Conservation (phyloP, 768 basidiomycete genomes). For the Daedaleopsis sinensis region DNA sequence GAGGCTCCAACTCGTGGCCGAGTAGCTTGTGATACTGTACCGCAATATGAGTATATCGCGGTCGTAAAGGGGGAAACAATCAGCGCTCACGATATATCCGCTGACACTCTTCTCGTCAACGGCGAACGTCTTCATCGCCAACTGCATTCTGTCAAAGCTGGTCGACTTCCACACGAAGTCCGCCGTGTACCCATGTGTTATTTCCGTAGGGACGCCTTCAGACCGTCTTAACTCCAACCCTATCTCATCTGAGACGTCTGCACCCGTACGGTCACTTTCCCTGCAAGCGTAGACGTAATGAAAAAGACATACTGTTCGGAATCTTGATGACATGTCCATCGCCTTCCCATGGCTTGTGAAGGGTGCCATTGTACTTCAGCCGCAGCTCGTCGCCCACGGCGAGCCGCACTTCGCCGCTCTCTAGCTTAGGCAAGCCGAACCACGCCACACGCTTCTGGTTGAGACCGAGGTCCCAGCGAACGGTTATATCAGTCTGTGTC, state of each 20-base stretch:
- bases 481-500: slow-evolving; percentile 94
- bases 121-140: slow-evolving; percentile 99
- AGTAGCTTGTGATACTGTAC: slow-evolving; percentile 95
- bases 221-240: slow-evolving; percentile 88
- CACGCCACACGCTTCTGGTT: slow-evolving; percentile 99
- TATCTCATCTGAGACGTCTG: slow-evolving; percentile 98
- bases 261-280: neutral
- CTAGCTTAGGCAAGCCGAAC: slow-evolving; percentile 95
- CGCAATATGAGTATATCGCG: neutral
- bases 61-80: slow-evolving; percentile 1
- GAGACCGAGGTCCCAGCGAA: slow-evolving; percentile 96
- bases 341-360: slow-evolving; percentile 95
- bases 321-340: slow-evolving; percentile 99
- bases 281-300: neutral
- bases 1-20: slow-evolving; percentile 96
- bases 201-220: slow-evolving; percentile 92
- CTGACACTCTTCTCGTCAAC: slow-evolving; percentile 99
- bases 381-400: slow-evolving; percentile 97
- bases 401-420: slow-evolving; percentile 95
- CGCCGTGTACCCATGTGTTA: slow-evolving; percentile 94
- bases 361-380: slow-evolving; percentile 84
- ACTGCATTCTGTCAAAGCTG: slow-evolving; percentile 98
- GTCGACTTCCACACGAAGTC: slow-evolving; percentile 99
- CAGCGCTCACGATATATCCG: slow-evolving; percentile 70
- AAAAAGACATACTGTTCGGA: slow-evolving; percentile 83